phyloP scores from a whole-genome alignment of 805 yeast species.

The Yarrowia sp. region DNA sequence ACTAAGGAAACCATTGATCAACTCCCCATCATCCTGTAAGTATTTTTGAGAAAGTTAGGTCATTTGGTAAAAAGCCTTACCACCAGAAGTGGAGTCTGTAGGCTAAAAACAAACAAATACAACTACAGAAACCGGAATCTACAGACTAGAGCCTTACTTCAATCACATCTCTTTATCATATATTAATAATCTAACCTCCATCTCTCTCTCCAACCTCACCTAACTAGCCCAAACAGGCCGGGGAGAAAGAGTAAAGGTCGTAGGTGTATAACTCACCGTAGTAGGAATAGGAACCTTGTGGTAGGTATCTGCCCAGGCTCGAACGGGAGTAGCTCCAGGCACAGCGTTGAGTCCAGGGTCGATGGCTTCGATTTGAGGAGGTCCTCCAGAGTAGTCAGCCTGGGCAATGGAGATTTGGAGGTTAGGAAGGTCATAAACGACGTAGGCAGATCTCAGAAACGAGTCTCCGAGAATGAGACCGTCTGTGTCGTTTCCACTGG shows the following conservation, averaged over 20 bases:
- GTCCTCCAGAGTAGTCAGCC: slow-evolving; percentile 35
- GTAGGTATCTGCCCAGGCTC: not conserved
- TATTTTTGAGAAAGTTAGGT: too few relatives aligned
- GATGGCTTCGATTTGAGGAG: not conserved
- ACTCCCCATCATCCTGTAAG: too few relatives aligned
- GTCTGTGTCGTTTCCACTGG: slow-evolving; percentile 40
- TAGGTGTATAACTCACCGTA: too few relatives aligned
- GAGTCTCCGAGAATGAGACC: slow-evolving; percentile 51
- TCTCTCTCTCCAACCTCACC: too few relatives aligned
- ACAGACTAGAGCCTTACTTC: too few relatives aligned
- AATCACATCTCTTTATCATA: too few relatives aligned
- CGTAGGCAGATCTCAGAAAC: slow-evolving; percentile 59
- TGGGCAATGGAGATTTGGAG: slow-evolving; percentile 55
- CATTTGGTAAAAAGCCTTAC: too few relatives aligned
- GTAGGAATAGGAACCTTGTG: not conserved
- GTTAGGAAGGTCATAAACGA: slow-evolving; percentile 61
- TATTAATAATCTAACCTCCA: too few relatives aligned
- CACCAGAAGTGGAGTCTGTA: too few relatives aligned
- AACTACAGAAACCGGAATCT: too few relatives aligned
- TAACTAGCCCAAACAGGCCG: not conserved
- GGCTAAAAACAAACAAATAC: too few relatives aligned
- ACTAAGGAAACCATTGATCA: too few relatives aligned
- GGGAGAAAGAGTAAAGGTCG: not conserved
- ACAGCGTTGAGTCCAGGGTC: slow-evolving; percentile 1
- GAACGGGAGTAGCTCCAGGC: slow-evolving; percentile 8